Percentiles rank a stretch among this genome's conserved stretches.
phyloP scores from a whole-genome alignment of 768 basidiomycete species.

The Lentinula lateritia region DNA sequence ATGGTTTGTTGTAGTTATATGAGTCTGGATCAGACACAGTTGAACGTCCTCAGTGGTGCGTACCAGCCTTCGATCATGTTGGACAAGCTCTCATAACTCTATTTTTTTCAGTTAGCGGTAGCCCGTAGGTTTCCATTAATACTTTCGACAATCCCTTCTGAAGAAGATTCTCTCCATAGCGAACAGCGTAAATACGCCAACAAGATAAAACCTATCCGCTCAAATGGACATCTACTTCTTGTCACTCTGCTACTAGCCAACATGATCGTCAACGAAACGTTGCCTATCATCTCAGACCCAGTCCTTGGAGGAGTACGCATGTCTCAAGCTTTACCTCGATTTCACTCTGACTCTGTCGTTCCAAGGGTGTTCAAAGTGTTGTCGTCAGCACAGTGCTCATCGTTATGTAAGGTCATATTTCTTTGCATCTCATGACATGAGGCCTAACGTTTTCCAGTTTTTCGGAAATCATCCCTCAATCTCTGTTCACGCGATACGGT shows the following conservation, averaged over 20 bases:
- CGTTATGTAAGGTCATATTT: slow-evolving; percentile 64
- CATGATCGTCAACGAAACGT: slow-evolving; percentile 82
- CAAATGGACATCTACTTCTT: slow-evolving; percentile 77
- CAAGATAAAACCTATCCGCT: slow-evolving; percentile 82
- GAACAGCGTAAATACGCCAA: slow-evolving; percentile 76
- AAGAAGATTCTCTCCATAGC: slow-evolving; percentile 30
- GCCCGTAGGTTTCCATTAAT: slow-evolving; percentile 2
- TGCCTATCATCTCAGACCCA: slow-evolving; percentile 78
- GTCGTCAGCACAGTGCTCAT: slow-evolving; percentile 80
- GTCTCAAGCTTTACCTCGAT: not conserved
- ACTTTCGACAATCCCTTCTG: not conserved
- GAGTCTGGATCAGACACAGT: slow-evolving; percentile 90
- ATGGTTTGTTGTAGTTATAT: slow-evolving; percentile 56
- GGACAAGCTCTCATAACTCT: not conserved
- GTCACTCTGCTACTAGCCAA: slow-evolving; percentile 82
- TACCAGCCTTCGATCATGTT: not conserved
- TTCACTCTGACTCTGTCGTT: not conserved
- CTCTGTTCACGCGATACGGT: slow-evolving; percentile 85
- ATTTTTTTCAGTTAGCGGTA: slow-evolving; percentile 5
- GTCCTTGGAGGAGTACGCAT: slow-evolving; percentile 58
- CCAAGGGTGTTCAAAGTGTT: slow-evolving; percentile 60
- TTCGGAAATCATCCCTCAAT: slow-evolving; percentile 89
- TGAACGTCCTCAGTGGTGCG: slow-evolving; percentile 64
- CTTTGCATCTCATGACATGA: not conserved
- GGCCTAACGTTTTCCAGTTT: slow-evolving; percentile 43